Conservation (phyloP, 176 grass and related monocot species). For the Ampelocalamus luodianensis region DNA sequence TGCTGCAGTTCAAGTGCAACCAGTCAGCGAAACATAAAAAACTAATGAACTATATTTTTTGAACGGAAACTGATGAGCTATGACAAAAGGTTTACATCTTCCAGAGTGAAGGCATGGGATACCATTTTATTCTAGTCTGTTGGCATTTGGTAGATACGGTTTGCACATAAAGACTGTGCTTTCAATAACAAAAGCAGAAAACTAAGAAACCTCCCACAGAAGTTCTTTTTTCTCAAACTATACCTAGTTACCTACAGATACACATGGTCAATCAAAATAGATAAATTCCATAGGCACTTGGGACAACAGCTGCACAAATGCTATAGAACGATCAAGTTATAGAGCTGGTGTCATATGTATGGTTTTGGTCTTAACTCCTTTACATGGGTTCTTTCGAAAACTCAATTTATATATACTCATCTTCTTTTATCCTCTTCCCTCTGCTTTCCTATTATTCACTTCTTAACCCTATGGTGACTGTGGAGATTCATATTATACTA, state of each 20-base stretch:
- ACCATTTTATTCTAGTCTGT: neutral
- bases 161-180: neutral
- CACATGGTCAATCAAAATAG: neutral
- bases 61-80: neutral
- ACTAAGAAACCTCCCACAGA: neutral
- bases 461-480: neutral
- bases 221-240: neutral
- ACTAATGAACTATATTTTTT: neutral
- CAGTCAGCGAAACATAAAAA: neutral
- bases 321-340: conserved; percentile 7
- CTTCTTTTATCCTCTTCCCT: neutral
- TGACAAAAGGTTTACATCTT: neutral
- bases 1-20: neutral
- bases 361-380: neutral
- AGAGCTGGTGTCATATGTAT: neutral
- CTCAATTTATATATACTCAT: neutral
- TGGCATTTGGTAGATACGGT: neutral
- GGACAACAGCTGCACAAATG: neutral
- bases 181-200: conserved; percentile 3
- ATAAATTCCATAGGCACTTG: neutral
- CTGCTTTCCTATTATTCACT: neutral
- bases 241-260: neutral
- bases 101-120: neutral
- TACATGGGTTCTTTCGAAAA: neutral
- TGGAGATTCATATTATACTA: neutral